Conservation (phyloP, 2,329 filamentous ascomycete species). For the Calonectria honghensis region DNA sequence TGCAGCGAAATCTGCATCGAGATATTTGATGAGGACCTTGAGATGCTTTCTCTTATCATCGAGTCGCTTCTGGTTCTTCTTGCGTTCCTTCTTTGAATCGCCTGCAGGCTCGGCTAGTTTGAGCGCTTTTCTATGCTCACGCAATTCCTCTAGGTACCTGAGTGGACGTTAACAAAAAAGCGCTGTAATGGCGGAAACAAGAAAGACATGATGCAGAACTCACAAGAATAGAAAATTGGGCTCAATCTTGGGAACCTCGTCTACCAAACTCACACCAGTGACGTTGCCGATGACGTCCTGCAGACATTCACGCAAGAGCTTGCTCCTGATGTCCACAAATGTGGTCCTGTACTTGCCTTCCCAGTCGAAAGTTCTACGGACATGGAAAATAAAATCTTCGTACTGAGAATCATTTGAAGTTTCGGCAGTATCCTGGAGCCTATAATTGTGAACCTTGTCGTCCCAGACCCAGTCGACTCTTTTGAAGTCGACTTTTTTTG, state of each 20-base stretch:
- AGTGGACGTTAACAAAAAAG: slow-evolving; percentile 44
- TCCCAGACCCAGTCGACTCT: slow-evolving; percentile 75
- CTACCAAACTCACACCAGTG: slow-evolving; percentile 82
- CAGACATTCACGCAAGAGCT: slow-evolving; percentile 80
- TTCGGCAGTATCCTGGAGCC: slow-evolving; percentile 73
- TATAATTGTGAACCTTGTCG: slow-evolving; percentile 68
- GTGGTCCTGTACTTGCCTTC: slow-evolving; percentile 86
- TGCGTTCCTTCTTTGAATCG: slow-evolving; percentile 73
- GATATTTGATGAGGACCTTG: slow-evolving; percentile 83
- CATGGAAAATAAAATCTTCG: slow-evolving; percentile 88
- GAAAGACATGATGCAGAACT: slow-evolving; percentile 48
- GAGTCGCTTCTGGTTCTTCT: slow-evolving; percentile 76
- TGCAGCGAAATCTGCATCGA: slow-evolving; percentile 88
- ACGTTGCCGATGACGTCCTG: slow-evolving; percentile 62
- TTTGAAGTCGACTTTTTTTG: slow-evolving; percentile 65
- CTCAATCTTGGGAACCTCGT: slow-evolving; percentile 84
- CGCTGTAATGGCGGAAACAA: not conserved
- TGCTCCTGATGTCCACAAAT: slow-evolving; percentile 89
- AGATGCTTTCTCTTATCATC: slow-evolving; percentile 78
- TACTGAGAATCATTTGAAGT: slow-evolving; percentile 72
- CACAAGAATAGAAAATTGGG: slow-evolving; percentile 82
- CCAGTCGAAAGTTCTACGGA: slow-evolving; percentile 88
- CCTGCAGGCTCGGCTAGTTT: slow-evolving; percentile 73
- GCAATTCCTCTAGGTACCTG: slow-evolving; percentile 86
- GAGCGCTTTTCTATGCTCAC: slow-evolving; percentile 77